Evolutionary conservation across 139 green algal species (phyloP), one percentile per base, ranked within the genome.

Genomic region (Chlamydomonas urium): DNA sequence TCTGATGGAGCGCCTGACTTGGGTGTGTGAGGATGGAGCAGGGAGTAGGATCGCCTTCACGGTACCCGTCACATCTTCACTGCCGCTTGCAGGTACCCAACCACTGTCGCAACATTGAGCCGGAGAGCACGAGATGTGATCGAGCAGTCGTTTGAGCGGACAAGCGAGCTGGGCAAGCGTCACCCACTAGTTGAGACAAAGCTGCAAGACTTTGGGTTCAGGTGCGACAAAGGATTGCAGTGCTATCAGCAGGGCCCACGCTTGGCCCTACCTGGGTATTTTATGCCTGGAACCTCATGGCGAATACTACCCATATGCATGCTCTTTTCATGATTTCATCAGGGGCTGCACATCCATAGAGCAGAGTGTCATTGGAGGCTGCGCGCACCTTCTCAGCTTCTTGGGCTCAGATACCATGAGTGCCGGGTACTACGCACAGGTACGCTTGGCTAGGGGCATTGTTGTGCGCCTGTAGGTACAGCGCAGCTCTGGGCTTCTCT

Each of bases 341-440:
- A 80, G 89, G 29, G 92, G 91, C 29, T 96, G 89, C 85, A 94
- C 90, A 0, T 83, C 69, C 38, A 65, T 93, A 32, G 91, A 97
- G 76, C 92, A 97, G 81, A 87, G 76, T 47, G 83, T 97, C 38
- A 79, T 97, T 32, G 92, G 92, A 4, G 92, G 92, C 17, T 86
- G 80, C 56, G 92, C 92, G 1, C 92, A 97, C 81, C 78, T 97
- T 66, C 83, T 97, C 14, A 93, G 85, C 75, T 97, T 97, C 76
- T 78, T 83, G 24, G 89, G 90, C 38, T 87, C 79, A 26, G 92
- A 97, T 75, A 97, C 92, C 17, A 88, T 97, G 80, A 86, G 84
- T 2, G 92, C 92, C 2, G 87, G 87, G 1, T 97, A 91, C 74
- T 97, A 96, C 58, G 89, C 85, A 0, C 89, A 94, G 87, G 81